Conservation (phyloP, 371 early-diverging fungal species). For the Lichtheimia ornata region DNA sequence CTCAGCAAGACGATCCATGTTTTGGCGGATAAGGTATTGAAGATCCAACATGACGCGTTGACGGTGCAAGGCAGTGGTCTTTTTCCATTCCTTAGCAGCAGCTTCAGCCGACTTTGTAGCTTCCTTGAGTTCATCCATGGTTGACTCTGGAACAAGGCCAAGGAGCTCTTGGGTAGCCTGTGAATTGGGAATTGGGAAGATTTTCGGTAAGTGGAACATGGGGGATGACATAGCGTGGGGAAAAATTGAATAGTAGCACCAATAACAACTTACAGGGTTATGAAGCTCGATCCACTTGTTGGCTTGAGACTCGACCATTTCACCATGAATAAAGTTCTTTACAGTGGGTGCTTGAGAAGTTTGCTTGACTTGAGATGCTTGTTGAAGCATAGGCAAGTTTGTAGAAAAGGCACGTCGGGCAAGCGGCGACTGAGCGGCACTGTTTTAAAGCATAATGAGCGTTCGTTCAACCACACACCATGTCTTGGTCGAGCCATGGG, state of each 20-base stretch:
- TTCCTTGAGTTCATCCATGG: slow-evolving; percentile 80
- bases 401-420: slow-evolving; percentile 37
- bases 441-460: neutral
- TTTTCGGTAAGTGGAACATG: neutral
- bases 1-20: slow-evolving; percentile 82
- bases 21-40: slow-evolving; percentile 82
- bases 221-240: too few relatives aligned
- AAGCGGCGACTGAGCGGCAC: slow-evolving; percentile 8
- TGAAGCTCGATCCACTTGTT: slow-evolving; percentile 87
- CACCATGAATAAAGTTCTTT: slow-evolving; percentile 88
- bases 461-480: neutral
- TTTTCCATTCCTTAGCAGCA: slow-evolving; percentile 90
- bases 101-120: slow-evolving; percentile 76
- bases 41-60: slow-evolving; percentile 93
- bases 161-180: slow-evolving; percentile 94
- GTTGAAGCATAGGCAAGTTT: slow-evolving; percentile 41
- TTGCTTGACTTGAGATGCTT: slow-evolving; percentile 20
- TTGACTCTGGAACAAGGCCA: slow-evolving; percentile 88
- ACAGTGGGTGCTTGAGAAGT: slow-evolving; percentile 56
- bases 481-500: too few relatives aligned
- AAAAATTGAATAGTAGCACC: too few relatives aligned
- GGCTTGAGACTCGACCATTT: slow-evolving; percentile 89
- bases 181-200: neutral
- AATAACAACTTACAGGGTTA: slow-evolving; percentile 74
- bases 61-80: slow-evolving; percentile 82